Evolutionary conservation across 441 rosid species (phyloP).

Genomic region (Dalechampia spathulata): DNA sequence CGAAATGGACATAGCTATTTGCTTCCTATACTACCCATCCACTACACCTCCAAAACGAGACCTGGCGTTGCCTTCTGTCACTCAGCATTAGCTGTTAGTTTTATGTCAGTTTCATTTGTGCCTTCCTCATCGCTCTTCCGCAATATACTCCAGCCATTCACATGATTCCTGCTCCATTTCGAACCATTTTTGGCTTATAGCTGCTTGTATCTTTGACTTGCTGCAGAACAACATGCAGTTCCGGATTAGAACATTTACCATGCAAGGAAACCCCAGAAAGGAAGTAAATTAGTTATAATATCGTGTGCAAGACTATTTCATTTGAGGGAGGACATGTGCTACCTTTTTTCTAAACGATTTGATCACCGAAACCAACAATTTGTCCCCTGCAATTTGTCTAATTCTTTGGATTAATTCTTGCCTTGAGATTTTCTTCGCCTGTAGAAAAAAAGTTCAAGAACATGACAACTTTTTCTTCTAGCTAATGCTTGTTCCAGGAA

Average conservation of each 20-base stretch:
- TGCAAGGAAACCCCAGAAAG: not conserved
- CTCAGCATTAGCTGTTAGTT: conserved; percentile 6
- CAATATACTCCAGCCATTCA: not conserved
- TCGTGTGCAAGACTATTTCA: not conserved
- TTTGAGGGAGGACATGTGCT: not conserved
- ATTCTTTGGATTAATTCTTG: conserved; percentile 44
- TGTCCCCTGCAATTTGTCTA: conserved; percentile 64
- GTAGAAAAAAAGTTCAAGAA: conserved; percentile 9
- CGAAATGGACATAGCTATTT: too few species aligned
- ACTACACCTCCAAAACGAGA: not conserved
- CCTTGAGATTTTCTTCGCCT: conserved; percentile 62
- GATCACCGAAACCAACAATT: conserved; percentile 55
- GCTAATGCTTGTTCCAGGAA: not conserved
- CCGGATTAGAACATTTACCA: not conserved
- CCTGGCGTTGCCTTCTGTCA: not conserved
- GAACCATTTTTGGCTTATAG: not conserved
- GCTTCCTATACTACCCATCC: not conserved
- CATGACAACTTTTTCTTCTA: too few species aligned
- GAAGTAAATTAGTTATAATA: too few species aligned
- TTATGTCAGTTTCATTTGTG: conserved; percentile 3
- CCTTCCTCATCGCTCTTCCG: not conserved
- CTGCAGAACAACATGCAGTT: conserved; percentile 8
- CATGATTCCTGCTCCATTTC: not conserved
- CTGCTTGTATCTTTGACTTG: not conserved
- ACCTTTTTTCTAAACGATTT: conserved; percentile 51